Evolutionary conservation across 2,329 filamentous ascomycete species (phyloP).

Genomic region (Botrytis fragariae): DNA sequence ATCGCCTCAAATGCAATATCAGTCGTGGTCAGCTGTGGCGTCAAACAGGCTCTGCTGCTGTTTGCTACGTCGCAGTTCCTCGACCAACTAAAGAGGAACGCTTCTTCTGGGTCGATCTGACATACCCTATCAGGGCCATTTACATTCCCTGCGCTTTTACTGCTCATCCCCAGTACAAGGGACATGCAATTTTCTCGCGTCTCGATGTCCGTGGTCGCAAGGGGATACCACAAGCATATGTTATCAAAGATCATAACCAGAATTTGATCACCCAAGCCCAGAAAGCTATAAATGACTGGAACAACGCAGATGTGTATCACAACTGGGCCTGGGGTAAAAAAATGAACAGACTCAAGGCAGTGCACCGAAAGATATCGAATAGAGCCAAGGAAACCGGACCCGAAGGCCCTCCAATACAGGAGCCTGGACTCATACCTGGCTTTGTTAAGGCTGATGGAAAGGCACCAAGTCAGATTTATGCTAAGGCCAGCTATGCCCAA

Average conservation of each 20-base stretch:
- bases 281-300: not conserved
- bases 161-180: slow-evolving; percentile 1
- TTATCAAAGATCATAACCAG: not conserved
- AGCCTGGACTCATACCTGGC: not conserved
- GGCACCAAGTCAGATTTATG: not conserved
- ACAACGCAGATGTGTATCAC: not conserved
- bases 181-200: slow-evolving; percentile 5
- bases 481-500: not conserved
- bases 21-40: not conserved
- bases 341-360: no score
- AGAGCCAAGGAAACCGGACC: not conserved
- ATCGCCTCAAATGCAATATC: slow-evolving; percentile 1
- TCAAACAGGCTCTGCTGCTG: slow-evolving; percentile 6
- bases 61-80: slow-evolving; percentile 7
- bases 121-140: slow-evolving; percentile 3
- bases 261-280: no score
- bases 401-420: not conserved
- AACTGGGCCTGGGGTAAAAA: not conserved
- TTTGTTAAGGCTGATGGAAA: slow-evolving; percentile 1
- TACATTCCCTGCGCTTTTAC: not conserved
- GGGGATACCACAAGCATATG: slow-evolving; percentile 1
- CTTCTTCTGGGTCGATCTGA: slow-evolving; percentile 9
- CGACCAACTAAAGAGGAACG: not conserved
- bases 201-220: slow-evolving; percentile 5
- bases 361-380: no score